Conservation (phyloP, 108 stramenopile genomes). For the Nitzschia palea region DNA sequence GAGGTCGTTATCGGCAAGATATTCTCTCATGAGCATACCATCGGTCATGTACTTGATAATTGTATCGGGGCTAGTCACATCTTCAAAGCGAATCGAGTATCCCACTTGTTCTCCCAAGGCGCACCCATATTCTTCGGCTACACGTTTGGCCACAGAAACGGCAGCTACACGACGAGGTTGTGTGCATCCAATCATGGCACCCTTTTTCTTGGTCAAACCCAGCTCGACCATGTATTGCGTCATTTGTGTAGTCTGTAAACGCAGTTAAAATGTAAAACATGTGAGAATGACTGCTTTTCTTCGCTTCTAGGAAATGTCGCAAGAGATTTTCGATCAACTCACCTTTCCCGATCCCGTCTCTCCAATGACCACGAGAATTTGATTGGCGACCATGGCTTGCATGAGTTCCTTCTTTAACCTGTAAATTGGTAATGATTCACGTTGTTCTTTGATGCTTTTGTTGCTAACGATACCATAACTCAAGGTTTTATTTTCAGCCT, state of each 20-base stretch:
- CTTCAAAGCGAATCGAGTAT: slow-evolving; percentile 98
- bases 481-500: slow-evolving; percentile 92
- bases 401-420: slow-evolving; percentile 83
- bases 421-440: slow-evolving; percentile 92
- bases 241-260: slow-evolving; percentile 96
- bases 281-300: no score
- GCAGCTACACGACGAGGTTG: slow-evolving; percentile 99
- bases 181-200: slow-evolving; percentile 95
- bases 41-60: slow-evolving; percentile 99
- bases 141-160: slow-evolving; percentile 97
- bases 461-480: slow-evolving; percentile 92
- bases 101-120: slow-evolving; percentile 94
- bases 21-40: slow-evolving; percentile 98
- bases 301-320: no score
- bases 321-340: background rate
- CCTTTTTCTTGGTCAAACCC: slow-evolving; percentile 81
- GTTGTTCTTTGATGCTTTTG: slow-evolving; percentile 94
- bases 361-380: slow-evolving; percentile 96
- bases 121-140: slow-evolving; percentile 98
- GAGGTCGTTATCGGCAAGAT: slow-evolving; percentile 90
- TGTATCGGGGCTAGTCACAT: slow-evolving; percentile 90
- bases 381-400: slow-evolving; percentile 82
- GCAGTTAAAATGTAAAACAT: no score
- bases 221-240: slow-evolving; percentile 98
- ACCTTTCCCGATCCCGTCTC: slow-evolving; percentile 89